Evolutionary conservation across 2,329 filamentous ascomycete genomes (phyloP).

Genomic region (Cryphonectria japonica): DNA sequence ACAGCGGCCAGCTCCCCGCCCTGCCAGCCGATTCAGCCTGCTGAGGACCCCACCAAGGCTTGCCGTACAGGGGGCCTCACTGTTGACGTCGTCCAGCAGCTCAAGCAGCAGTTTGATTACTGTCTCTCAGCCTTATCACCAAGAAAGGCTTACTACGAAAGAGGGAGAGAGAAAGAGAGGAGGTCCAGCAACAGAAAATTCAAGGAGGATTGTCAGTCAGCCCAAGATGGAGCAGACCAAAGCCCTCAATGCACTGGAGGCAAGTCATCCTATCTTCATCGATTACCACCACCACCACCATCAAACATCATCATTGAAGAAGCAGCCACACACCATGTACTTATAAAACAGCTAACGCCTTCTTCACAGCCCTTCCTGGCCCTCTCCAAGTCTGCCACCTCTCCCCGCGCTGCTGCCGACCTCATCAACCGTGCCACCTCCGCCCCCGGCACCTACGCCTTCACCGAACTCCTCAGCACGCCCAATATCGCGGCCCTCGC

Average conservation of each 20-base stretch:
- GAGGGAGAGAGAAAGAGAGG: not conserved
- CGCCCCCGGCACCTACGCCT: conserved; percentile 87
- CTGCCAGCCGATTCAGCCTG: conserved; percentile 10
- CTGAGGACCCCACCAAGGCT: conserved; percentile 23
- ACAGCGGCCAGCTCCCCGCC: conserved; percentile 16
- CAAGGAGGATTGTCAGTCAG: not conserved
- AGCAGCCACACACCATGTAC: not conserved
- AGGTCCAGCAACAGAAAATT: not conserved
- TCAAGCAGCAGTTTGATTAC: not conserved
- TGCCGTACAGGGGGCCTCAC: not conserved
- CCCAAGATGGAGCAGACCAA: conserved; percentile 73
- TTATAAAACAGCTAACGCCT: conserved; percentile 27
- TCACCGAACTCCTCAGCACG: conserved; percentile 86
- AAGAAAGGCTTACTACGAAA: not conserved
- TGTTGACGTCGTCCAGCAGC: not conserved
- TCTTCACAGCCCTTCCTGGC: conserved; percentile 80
- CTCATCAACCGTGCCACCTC: conserved; percentile 87
- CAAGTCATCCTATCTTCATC: conserved; percentile 37
- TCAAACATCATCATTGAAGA: not conserved
- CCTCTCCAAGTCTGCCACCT: conserved; percentile 82
- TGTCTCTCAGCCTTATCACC: not conserved
- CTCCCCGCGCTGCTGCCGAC: conserved; percentile 82
- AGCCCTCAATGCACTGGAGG: conserved; percentile 67
- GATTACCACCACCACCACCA: not conserved
- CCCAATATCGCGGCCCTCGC: conserved; percentile 77